Evolutionary conservation across 345 rosid genomes (phyloP), one percentile per base, ranked within the genome.

Genomic region (Arabidopsis suecica): DNA sequence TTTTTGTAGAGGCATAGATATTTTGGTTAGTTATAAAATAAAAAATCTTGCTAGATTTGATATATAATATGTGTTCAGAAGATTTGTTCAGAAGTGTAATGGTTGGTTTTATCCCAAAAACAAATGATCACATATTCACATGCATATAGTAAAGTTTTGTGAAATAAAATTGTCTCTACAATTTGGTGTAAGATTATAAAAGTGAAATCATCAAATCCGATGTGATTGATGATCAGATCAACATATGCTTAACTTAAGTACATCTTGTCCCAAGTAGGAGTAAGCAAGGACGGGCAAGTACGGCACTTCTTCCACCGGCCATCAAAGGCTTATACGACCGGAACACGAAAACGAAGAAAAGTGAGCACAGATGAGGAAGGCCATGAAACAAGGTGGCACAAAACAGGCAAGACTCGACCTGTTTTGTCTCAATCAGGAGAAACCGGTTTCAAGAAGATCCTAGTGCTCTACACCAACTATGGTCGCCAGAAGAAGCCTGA

Each of bases 221-320:
- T 13, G 45, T 41, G 23, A 51, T n/a, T 16, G 68, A 12, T 38
- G 58, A 44, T 47, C 1, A 14, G 6, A 54, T 44, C 1, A 18
- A 45, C 22, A 14, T 23, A n/a, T 32, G 37, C 25, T 68, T 61
- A 10, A 47, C 36, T 57, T 65, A 44, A 42, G 64, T 55, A 37
- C 7, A 36, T 63, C 54, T 65, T 64, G 33, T 36, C 45, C 50
- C 34, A 58, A 53, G 38, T 68, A 93, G 98, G 98, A 75, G 89
- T 88, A 38, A 89, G 86, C 86, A 87, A 77, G 56, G 97, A 89
- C 63, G 98, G 98, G 6, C 98, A 89, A 80, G 81, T 88, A 70
- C 82, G 97, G 8, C 98, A 93, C 69, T 93, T 91, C 78, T 93
- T 93, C 71, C 98, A 93, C 65, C 83, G 95, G 61, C 98, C 97